Percentiles rank a stretch among this genome's conserved stretches.
phyloP scores from a whole-genome alignment of 345 rosid species.

The Hibiscus mutabilis region DNA sequence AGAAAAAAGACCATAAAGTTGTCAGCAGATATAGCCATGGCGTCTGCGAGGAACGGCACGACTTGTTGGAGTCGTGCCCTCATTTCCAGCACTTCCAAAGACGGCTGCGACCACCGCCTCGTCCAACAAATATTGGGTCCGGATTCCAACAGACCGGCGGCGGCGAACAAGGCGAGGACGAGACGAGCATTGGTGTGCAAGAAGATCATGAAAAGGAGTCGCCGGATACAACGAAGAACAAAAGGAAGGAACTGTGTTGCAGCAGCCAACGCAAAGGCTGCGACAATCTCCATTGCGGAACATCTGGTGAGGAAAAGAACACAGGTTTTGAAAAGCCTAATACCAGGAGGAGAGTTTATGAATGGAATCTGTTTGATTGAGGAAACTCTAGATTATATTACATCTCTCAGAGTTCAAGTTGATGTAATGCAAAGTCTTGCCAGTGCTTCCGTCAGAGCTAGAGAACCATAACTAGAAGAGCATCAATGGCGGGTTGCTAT shows the following conservation, averaged over 20 bases:
- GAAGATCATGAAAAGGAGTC: constrained; percentile 52
- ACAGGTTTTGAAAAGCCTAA: constrained; percentile 48
- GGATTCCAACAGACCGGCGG: constrained; percentile 13
- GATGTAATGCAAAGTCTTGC: constrained; percentile 65
- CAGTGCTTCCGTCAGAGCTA: constrained; percentile 21
- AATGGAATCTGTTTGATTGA: constrained; percentile 48
- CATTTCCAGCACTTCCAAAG: constrained; percentile 41
- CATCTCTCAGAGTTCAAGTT: constrained; percentile 71
- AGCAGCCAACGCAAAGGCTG: not conserved
- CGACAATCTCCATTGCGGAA: constrained; percentile 26
- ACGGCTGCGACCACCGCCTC: constrained; percentile 22
- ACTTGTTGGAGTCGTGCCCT: constrained; percentile 85
- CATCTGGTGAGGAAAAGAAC: constrained; percentile 51
- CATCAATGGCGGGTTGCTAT: constrained; percentile 19
- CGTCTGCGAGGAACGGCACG: constrained; percentile 53
- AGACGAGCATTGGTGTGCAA: constrained; percentile 16
- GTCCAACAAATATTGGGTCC: constrained; percentile 43
- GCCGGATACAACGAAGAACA: constrained; percentile 14
- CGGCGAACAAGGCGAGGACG: constrained; percentile 19
- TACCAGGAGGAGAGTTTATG: constrained; percentile 71
- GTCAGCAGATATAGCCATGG: constrained; percentile 85
- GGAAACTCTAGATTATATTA: constrained; percentile 83
- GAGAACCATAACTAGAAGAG: constrained; percentile 12
- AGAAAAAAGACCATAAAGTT: constrained; percentile 74
- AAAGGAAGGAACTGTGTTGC: constrained; percentile 11